Evolutionary conservation across 176 grass and related monocot species (phyloP), one percentile per base, ranked within the genome.

Genomic region (Carex parvula): DNA sequence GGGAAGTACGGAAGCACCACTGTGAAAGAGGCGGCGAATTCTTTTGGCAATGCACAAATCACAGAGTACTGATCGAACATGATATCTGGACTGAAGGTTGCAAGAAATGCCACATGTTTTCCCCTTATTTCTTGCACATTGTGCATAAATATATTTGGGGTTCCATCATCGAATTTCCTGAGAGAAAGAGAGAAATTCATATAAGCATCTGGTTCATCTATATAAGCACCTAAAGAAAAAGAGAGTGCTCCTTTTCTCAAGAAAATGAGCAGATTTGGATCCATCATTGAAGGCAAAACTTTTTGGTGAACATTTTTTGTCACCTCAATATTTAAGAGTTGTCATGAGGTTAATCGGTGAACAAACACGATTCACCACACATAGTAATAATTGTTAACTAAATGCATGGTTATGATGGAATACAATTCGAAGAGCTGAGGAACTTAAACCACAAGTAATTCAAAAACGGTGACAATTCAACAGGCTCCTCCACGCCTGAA

Each of bases 1-100:
- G 95, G 90, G 81, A 98, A 98, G 88, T 94, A 98, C 1, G 95
- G 95, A 26, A 98, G 90, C 81, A 98, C 95, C 79, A 98, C 78
- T 6, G 91, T 91, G 84, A 98, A 98, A 9, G 92, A 94, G 71
- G 91, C 87, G 79, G 94, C 91, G 86, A 98, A 98, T 30, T 89
- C 81, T 85, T 89, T 98, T 65, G 95, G 95, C 87, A 98, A 73
- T 42, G 89, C 92, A 84, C 89, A 90, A 70, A 98, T 98, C 20
- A 90, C 87, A 53, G 92, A 90, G 30, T 93, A 84, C 84, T 98
- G 95, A 89, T 93, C 89, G 70, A 98, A 94, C 64, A 93, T 89
- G 68, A 8, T 9, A 46, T 62, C 50, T 2, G 92, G 94, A 84
- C 91, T 91, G 86, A 98, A 98, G 60, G 95, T 94, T 18, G 92